Base-by-base conservation (phyloP, 2,329 filamentous ascomycete species). In the Aspergillus sp. region DNA sequence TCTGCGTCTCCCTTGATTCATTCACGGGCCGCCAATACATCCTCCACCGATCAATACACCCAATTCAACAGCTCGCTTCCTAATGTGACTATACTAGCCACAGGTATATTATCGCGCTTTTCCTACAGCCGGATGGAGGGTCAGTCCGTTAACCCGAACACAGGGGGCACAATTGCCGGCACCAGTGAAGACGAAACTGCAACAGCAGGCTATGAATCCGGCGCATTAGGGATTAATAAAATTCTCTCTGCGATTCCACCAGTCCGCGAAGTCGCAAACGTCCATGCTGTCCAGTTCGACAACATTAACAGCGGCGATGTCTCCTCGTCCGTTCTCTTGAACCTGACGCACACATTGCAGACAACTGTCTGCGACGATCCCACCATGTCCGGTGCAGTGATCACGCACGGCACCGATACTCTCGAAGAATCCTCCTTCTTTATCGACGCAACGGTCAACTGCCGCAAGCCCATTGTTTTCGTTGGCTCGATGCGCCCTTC, bases 391-490 rank as follows among this genome's bases (percentile, higher is more conserved):
- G 67, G 65, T 4, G 67, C 68, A 40, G 61, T 69, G 30, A 74
- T 89, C 52, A 87, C 86, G 0, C 86, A 88, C 64, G 86, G 86
- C 48, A 88, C 86, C 9, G 86, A 89, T 64, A 86, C 83, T 0
- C 75, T 88, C 1, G 85, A 87, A 64, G 85, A 88, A 69, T 81
- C 82, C 0, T 82, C 84, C 7, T 87, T 87, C 74, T 87, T 86
- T 73, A 73, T 88, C 7, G 82, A 87, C 61, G 71, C 83, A 3
- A 85, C 83, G 0, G 68, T 86, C 30, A 80, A 80, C 62, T 83
- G 79, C 42, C 76, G 77, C 30, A 87, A 87, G 69, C 85, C 85
- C 0, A 77, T 88, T 5, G 79, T 87, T 4, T 66, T 85, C 22
- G 85, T 85, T 2, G 85, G 85, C 5, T 80, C 85, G 17, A 88